Conservation (phyloP, 2,329 filamentous ascomycete genomes). For the Xylariomycetidae sp. region DNA sequence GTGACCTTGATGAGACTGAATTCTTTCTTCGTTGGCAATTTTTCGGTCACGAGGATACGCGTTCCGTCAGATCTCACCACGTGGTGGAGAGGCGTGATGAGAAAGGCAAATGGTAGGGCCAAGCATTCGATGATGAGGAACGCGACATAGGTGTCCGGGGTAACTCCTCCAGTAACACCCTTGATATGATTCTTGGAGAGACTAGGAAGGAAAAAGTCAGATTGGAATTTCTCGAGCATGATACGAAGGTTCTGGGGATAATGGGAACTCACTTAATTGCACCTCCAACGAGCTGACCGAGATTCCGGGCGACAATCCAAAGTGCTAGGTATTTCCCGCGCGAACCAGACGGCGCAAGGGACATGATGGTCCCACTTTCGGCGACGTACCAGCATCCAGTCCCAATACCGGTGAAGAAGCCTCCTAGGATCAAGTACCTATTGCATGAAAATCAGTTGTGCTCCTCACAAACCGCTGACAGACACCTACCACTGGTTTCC, state of each 20-base stretch:
- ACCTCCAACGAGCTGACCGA: constrained; percentile 42
- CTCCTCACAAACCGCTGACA: no score
- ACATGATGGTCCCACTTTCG: constrained; percentile 44
- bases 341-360: constrained; percentile 38
- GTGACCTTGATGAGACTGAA: constrained; percentile 35
- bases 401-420: constrained; percentile 32
- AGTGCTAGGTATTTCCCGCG: constrained; percentile 43
- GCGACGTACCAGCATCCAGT: constrained; percentile 46
- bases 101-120: constrained; percentile 39
- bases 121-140: constrained; percentile 43
- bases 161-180: constrained; percentile 32
- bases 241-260: no score
- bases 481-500: constrained; percentile 45
- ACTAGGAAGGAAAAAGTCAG: constrained; percentile 17
- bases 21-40: constrained; percentile 34
- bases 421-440: constrained; percentile 36
- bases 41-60: constrained; percentile 35
- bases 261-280: constrained; percentile 37
- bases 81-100: constrained; percentile 40
- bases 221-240: no score
- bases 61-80: constrained; percentile 42
- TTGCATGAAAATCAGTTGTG: not conserved
- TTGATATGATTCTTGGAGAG: constrained; percentile 33
- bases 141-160: constrained; percentile 40
- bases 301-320: constrained; percentile 43